Percentiles rank a stretch among this genome's conserved stretches.
Conservation (phyloP, 176 grass and related monocot species). For the Cenchrus americanus region DNA sequence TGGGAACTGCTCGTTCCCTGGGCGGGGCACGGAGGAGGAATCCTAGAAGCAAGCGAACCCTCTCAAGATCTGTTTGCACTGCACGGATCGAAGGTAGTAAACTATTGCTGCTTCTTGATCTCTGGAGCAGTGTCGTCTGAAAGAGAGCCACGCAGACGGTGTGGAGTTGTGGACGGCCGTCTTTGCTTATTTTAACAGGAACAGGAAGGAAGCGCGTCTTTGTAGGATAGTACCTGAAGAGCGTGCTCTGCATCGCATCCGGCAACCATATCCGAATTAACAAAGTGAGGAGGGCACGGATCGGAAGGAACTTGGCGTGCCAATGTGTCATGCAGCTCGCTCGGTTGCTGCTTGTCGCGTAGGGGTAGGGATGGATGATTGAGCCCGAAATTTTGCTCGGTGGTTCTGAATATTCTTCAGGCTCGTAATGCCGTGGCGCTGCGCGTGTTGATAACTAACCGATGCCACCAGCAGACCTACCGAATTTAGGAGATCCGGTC, state of each 20-base stretch:
- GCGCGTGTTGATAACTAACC: not conserved
- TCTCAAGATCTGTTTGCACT: not conserved
- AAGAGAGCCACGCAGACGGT: not conserved
- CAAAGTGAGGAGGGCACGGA: not conserved
- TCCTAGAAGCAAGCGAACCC: not conserved
- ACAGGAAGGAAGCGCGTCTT: not conserved
- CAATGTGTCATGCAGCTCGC: not conserved
- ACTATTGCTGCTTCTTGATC: not conserved
- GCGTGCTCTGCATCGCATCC: not conserved
- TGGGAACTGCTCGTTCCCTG: too few species aligned
- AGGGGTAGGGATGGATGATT: constrained; percentile 16
- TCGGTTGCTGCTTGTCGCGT: not conserved
- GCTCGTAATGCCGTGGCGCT: not conserved
- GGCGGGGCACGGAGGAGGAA: not conserved
- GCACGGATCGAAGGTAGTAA: not conserved
- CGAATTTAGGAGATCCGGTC: not conserved
- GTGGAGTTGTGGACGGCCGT: not conserved
- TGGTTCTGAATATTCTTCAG: not conserved
- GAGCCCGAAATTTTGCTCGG: not conserved
- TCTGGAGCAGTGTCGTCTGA: not conserved
- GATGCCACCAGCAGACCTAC: not conserved
- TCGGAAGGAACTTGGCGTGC: not conserved
- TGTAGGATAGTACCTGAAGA: not conserved
- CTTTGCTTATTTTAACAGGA: not conserved
- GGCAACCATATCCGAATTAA: not conserved